Evolutionary conservation across 768 basidiomycete species (phyloP), one percentile per base, ranked within the genome.

Genomic region (Phylloporus arenicola): DNA sequence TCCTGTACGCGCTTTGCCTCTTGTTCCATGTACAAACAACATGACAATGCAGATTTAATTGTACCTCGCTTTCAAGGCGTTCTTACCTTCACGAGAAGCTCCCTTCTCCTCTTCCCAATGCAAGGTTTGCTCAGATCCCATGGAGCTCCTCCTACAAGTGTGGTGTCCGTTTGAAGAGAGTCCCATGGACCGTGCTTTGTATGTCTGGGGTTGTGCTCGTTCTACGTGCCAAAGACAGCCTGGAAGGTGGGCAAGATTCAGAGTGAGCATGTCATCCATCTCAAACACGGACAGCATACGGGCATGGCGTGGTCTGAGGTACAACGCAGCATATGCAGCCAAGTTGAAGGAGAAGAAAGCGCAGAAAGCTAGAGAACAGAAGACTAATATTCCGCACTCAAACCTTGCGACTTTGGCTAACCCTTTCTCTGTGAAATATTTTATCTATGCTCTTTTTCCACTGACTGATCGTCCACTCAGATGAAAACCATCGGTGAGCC

Each of bases 81-180:
- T 92, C 57, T 74, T 92, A 58, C 76, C 82, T 47, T 76, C 78
- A 41, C 71, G 69, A 60, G 80, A 83, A 64, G 86, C 84, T 13
- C 62, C 80, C 20, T 68, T 82, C 56, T 70, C 80, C 49, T 82
- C 82, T 22, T 84, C 83, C 6, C 70, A 75, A 45, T 94, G 92
- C 78, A 81, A 78, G 64, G 69, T 76, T 45, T 95, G 92, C 70
- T 72, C 75, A 10, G 68, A 73, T 17, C 80, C 85, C 0, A 92
- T 86, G 88, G 83, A 89, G 56, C 76, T 95, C 19, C 76, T 93
- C 33, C 75, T 88, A 11, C 91, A 94, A 62, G 76, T 95, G 60
- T 93, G 89, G 88, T 92, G 88, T 65, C 92, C 92, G 0, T 81
- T 93, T 57, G 86, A 92, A 61, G 74, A 84, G 33, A 93, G 88